Evolutionary conservation across 1,284 basidiomycete species (phyloP), one percentile per base, ranked within the genome.

Genomic region (Pseudomicrostroma phylloplanum): DNA sequence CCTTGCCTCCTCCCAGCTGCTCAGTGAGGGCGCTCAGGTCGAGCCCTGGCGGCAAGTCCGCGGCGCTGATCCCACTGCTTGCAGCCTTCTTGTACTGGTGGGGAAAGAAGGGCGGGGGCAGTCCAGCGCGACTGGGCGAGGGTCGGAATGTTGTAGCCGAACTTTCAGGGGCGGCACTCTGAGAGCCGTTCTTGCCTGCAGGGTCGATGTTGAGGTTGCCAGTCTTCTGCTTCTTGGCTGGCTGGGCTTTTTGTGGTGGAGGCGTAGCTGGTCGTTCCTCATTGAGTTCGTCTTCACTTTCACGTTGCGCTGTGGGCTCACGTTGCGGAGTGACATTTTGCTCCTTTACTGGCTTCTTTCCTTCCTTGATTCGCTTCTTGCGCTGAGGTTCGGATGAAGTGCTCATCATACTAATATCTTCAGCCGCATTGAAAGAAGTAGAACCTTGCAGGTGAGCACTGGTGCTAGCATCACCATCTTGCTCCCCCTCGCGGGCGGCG

Each of bases 31-130:
- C n/a, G 40, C 17, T 21, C 23, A 57, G 30, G 40, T 57, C 56
- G 43, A 57, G 30, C 39, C 43, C 43, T 21, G 56, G 56, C 4
- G 56, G 56, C 40, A 57, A 57, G 17, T 57, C 30, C 13, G 40
- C 23, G 6, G 56, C n/a, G 36, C 46, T 21, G 30, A 56, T 6
- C 11, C 17, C 54, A 26, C 23, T 55, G 55, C 55, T 56, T 21
- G 36, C 41, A 6, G 19, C 36, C 9, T n/a, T 55, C 8, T 21
- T 55, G 19, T 55, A n/a, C 11, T 39, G 46, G 7, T 26, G 15
- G 25, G 51, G 51, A 54, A 25, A 54, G 21, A 54, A 54, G 21
- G 15, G 15, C 25, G 51, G 13, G 23, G 51, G 17, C 26, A 17
- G 17, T n/a, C 17, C 17, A 4, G 21, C 15, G 43, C 15, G 21